Evolutionary conservation across 2,329 filamentous ascomycete genomes (phyloP).

Genomic region (Fusarium verticillioides): DNA sequence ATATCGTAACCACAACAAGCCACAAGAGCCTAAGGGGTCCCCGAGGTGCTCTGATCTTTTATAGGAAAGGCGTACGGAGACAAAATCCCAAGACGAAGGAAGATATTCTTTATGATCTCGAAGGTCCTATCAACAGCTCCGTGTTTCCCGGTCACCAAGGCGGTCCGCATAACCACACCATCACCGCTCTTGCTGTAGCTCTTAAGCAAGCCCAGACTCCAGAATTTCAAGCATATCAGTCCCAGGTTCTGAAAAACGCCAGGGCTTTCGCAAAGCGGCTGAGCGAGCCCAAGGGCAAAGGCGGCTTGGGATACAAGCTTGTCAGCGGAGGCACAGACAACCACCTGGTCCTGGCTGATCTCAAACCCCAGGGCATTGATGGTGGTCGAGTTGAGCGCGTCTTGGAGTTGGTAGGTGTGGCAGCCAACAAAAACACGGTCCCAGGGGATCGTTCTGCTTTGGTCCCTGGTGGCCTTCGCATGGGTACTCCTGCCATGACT

Average conservation of each 20-base stretch:
- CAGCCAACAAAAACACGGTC: conserved; percentile 99
- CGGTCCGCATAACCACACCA: conserved; percentile 98
- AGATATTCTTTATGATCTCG: conserved; percentile 88
- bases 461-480: conserved; percentile 90
- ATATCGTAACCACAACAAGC: conserved; percentile 97
- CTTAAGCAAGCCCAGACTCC: conserved; percentile 90
- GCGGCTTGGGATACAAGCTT: conserved; percentile 84
- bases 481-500: conserved; percentile 98
- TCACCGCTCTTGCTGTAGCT: conserved; percentile 92
- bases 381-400: conserved; percentile 90
- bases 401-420: conserved; percentile 91
- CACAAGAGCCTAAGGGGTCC: conserved; percentile 98
- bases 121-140: conserved; percentile 92
- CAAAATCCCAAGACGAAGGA: conserved; percentile 87
- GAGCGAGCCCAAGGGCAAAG: conserved; percentile 75
- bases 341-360: conserved; percentile 91
- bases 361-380: conserved; percentile 89
- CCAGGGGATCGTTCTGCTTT: conserved; percentile 94
- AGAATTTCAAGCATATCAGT: conserved; percentile 93
- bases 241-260: conserved; percentile 89
- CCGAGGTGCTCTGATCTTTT: conserved; percentile 98
- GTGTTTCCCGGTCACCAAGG: conserved; percentile 99
- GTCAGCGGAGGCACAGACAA: conserved; percentile 97
- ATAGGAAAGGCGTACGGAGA: conserved; percentile 88
- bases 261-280: conserved; percentile 82